Percentiles rank a stretch among this genome's conserved stretches.
Evolutionary conservation across 2,329 filamentous ascomycete genomes (phyloP).

Genomic region (Trichoderma sp.): DNA sequence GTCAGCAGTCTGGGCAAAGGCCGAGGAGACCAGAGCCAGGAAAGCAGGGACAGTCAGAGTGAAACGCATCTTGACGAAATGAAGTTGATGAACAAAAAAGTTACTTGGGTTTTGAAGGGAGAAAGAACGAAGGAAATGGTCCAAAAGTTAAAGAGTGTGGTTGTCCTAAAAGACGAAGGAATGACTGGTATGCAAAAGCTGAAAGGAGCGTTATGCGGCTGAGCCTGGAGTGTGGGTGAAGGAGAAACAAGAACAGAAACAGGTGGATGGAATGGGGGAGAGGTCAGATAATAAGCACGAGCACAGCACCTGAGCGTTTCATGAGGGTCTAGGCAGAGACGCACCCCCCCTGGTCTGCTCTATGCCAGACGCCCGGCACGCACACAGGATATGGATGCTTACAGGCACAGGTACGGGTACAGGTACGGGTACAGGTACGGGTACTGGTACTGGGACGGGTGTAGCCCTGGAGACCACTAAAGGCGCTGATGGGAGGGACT

Average conservation of each 20-base stretch:
- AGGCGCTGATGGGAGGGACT: not conserved
- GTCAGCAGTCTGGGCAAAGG: conserved; percentile 51
- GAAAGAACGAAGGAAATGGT: conserved; percentile 8
- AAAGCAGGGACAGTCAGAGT: conserved; percentile 44
- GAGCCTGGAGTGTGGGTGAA: conserved; percentile 30
- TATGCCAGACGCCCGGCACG: not conserved
- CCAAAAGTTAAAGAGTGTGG: conserved; percentile 4
- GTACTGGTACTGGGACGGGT: no score
- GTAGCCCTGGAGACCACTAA: no score
- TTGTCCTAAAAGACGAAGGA: conserved; percentile 19
- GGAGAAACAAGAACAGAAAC: conserved; percentile 6
- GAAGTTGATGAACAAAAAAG: conserved; percentile 1
- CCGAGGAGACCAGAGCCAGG: conserved; percentile 50
- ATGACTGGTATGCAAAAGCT: conserved; percentile 14
- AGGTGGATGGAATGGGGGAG: conserved; percentile 18
- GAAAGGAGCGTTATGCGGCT: conserved; percentile 34
- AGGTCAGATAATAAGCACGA: conserved; percentile 10
- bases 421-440: no score
- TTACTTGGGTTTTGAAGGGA: conserved; percentile 17
- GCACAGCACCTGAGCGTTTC: conserved; percentile 13
- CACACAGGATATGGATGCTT: not conserved
- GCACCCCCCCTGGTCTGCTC: not conserved
- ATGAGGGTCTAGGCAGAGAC: conserved; percentile 5
- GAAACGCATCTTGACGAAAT: conserved; percentile 52
- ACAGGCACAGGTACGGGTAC: not conserved